A percentile compares a stretch with the other conserved stretches of the same genome.
phyloP scores from a whole-genome alignment of 2,329 filamentous ascomycete species.

The Microsporum canis region DNA sequence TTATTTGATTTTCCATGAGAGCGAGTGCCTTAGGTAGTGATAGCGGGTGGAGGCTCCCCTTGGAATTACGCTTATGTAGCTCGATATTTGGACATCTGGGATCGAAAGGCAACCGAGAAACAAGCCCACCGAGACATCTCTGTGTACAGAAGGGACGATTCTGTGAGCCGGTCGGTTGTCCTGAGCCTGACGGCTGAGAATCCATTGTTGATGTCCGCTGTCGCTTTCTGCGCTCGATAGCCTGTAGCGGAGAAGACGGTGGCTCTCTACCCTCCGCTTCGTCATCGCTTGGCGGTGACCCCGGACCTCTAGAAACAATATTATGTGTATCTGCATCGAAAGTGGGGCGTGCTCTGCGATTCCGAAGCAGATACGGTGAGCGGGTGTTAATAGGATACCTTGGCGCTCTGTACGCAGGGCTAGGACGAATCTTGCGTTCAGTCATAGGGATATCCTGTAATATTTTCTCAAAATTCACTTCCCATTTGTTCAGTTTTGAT shows the following conservation, averaged over 20 bases:
- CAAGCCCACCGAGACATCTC: slow-evolving; percentile 12
- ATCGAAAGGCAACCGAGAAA: not conserved
- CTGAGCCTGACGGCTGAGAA: not conserved
- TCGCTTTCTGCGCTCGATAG: not conserved
- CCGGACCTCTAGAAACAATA: not conserved
- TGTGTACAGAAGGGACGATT: not conserved
- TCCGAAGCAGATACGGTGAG: slow-evolving; percentile 1
- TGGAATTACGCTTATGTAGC: not conserved
- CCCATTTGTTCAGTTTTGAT: not conserved
- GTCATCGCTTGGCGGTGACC: not conserved
- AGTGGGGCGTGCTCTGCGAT: not conserved
- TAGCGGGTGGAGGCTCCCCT: slow-evolving; percentile 4
- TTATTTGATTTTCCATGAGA: slow-evolving; percentile 7
- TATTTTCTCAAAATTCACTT: slow-evolving; percentile 3
- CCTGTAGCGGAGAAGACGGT: not conserved
- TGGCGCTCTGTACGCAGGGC: not conserved
- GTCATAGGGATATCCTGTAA: not conserved
- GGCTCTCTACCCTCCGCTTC: not conserved
- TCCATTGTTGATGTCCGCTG: not conserved
- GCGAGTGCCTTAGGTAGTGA: not conserved
- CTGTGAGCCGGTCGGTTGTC: not conserved
- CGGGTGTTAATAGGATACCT: not conserved
- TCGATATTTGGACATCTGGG: not conserved
- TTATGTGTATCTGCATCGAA: not conserved
- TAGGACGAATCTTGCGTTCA: not conserved